Percentiles rank a stretch among this genome's conserved stretches.
Conservation (phyloP, 768 basidiomycete species). For the Podaxis pistillaris region DNA sequence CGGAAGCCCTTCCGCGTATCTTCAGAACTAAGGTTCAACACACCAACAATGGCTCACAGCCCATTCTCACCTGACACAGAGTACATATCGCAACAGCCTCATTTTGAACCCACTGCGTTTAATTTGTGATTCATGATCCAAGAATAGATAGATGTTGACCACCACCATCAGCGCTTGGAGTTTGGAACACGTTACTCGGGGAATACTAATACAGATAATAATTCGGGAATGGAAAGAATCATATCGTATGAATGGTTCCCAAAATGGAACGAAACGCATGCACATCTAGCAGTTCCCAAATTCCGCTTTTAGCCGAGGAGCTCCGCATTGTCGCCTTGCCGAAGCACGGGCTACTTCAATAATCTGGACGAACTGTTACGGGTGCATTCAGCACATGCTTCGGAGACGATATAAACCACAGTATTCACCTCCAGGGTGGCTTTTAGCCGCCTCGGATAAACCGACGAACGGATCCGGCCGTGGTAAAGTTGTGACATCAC, state of each 20-base stretch:
- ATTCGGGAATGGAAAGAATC: background rate
- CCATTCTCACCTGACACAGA: background rate
- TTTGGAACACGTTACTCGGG: background rate
- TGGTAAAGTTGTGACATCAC: slow-evolving; percentile 7
- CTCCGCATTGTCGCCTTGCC: background rate
- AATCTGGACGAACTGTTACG: slow-evolving; percentile 4
- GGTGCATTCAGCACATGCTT: background rate
- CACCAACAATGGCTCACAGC: background rate
- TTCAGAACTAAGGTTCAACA: background rate
- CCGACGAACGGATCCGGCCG: slow-evolving; percentile 9
- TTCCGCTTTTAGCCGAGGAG: background rate
- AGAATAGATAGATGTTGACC: background rate
- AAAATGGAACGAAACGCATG: background rate
- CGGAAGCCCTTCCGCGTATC: background rate
- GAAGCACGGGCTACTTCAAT: background rate
- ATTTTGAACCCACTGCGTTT: background rate
- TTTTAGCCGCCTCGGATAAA: slow-evolving; percentile 5
- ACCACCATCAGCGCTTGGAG: background rate
- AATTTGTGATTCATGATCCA: background rate
- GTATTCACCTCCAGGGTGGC: slow-evolving; percentile 2
- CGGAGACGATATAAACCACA: background rate
- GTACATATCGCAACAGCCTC: background rate
- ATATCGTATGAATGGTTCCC: slow-evolving; percentile 5
- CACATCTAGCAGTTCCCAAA: background rate
- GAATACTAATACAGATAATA: background rate